phyloP scores from a whole-genome alignment of 257 asterid species.

The Ophiorrhiza pumila region DNA sequence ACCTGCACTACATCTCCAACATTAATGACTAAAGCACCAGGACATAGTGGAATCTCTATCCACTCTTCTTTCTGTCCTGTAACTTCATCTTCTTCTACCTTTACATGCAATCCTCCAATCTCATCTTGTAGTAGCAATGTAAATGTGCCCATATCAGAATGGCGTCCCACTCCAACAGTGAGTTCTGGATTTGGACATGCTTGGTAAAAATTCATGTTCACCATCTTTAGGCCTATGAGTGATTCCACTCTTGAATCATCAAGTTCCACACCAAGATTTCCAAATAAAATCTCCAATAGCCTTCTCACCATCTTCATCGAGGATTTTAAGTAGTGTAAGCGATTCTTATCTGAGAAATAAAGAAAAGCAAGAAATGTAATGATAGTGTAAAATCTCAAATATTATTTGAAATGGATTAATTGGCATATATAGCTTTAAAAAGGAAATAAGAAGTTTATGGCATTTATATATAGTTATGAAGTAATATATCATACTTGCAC shows the following conservation, averaged over 20 bases:
- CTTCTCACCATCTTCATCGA: conserved; percentile 28
- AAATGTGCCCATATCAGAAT: conserved; percentile 37
- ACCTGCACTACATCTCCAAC: conserved; percentile 41
- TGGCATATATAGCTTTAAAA: no score
- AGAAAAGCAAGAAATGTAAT: neutral
- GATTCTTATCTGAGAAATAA: conserved; percentile 21
- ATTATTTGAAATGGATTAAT: no score
- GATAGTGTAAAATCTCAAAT: no score
- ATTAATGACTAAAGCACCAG: conserved; percentile 36
- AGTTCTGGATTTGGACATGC: conserved; percentile 38
- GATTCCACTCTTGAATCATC: conserved; percentile 24
- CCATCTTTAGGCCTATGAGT: conserved; percentile 27
- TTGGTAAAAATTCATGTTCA: conserved; percentile 41
- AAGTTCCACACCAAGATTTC: conserved; percentile 22
- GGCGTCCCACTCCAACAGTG: conserved; percentile 42
- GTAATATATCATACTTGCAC: conserved; percentile 26
- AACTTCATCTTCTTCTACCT: conserved; percentile 22
- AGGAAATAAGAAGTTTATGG: neutral
- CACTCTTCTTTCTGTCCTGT: conserved; percentile 23
- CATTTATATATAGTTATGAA: neutral
- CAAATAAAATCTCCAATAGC: conserved; percentile 27
- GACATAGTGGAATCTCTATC: conserved; percentile 37
- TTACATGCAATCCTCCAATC: conserved; percentile 41
- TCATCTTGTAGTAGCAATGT: conserved; percentile 42
- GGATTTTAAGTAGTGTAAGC: conserved; percentile 30